These are phyloP conservation scores for Ambrosia trifida DNA, from an alignment of 129 eudicot species.

Conservation along the genomic window DNA sequence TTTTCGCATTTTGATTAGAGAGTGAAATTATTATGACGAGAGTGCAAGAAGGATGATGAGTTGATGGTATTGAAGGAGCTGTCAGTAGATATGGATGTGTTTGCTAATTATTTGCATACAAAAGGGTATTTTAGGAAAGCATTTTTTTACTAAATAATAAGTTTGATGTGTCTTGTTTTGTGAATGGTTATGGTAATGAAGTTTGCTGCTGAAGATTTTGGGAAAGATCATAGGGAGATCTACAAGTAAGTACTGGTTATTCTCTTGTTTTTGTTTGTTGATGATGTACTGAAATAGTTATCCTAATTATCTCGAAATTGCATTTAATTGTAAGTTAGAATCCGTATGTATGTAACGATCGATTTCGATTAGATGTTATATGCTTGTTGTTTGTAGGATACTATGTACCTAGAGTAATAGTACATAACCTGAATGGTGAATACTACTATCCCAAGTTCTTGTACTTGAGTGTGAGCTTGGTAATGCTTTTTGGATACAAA, in stretches of 20 bases:
- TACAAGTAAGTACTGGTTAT: constrained; percentile 52
- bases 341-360: background rate
- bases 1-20: constrained; percentile 23
- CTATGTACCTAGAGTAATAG: constrained; percentile 3
- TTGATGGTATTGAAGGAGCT: constrained; percentile 47
- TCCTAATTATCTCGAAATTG: background rate
- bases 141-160: constrained; percentile 35
- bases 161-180: constrained; percentile 58
- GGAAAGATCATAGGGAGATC: constrained; percentile 58
- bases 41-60: constrained; percentile 28
- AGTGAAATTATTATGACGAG: background rate
- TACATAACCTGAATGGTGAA: background rate
- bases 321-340: background rate
- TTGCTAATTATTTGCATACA: constrained; percentile 47
- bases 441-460: background rate
- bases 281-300: no score
- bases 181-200: constrained; percentile 57
- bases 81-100: constrained; percentile 55
- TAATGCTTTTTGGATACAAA: background rate
- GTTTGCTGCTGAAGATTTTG: constrained; percentile 73
- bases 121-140: constrained; percentile 58
- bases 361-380: background rate
- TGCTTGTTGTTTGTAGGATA: background rate
- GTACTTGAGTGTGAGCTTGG: background rate
- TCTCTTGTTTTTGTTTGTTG: no score